Conservation (phyloP, 1,284 basidiomycete genomes). For the Stereum hirsutum region DNA sequence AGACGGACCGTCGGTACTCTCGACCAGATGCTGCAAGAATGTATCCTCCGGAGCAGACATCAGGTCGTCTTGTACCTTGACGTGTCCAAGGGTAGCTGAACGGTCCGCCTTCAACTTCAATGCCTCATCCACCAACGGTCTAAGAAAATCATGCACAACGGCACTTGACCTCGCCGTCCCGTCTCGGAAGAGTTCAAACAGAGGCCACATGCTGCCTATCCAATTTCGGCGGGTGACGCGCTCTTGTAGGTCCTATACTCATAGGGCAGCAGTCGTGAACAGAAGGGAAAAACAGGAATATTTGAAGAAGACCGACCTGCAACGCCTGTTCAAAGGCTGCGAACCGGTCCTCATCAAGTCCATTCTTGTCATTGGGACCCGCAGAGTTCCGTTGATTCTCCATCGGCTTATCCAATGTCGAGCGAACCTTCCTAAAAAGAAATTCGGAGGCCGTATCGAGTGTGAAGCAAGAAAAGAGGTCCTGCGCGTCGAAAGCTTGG, state of each 20-base stretch:
- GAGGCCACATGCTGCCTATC: slow-evolving; percentile 57
- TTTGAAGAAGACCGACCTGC: slow-evolving; percentile 20
- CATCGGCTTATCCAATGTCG: slow-evolving; percentile 52
- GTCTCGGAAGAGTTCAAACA: slow-evolving; percentile 56
- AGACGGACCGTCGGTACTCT: slow-evolving; percentile 48
- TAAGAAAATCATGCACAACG: slow-evolving; percentile 48
- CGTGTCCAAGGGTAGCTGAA: no score
- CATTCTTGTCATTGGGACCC: slow-evolving; percentile 31
- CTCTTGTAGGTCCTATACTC: slow-evolving; percentile 33
- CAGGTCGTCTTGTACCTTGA: slow-evolving; percentile 25
- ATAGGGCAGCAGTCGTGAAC: background rate
- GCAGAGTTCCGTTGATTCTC: slow-evolving; percentile 40
- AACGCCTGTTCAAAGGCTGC: slow-evolving; percentile 57
- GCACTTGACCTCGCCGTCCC: slow-evolving; percentile 39
- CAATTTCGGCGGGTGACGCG: slow-evolving; percentile 42
- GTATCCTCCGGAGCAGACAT: no score
- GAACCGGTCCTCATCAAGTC: slow-evolving; percentile 43
- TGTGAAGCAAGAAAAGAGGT: slow-evolving; percentile 60
- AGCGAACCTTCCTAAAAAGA: slow-evolving; percentile 51
- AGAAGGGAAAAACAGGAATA: background rate
- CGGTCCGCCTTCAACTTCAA: slow-evolving; percentile 35
- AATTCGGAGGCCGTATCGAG: slow-evolving; percentile 66
- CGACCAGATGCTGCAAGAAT: slow-evolving; percentile 58
- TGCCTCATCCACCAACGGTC: slow-evolving; percentile 49
- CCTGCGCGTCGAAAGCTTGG: slow-evolving; percentile 45